A percentile compares a stretch with the other conserved stretches of the same genome.
Conservation (phyloP, 345 rosid genomes). For the Sonneratia alba region DNA sequence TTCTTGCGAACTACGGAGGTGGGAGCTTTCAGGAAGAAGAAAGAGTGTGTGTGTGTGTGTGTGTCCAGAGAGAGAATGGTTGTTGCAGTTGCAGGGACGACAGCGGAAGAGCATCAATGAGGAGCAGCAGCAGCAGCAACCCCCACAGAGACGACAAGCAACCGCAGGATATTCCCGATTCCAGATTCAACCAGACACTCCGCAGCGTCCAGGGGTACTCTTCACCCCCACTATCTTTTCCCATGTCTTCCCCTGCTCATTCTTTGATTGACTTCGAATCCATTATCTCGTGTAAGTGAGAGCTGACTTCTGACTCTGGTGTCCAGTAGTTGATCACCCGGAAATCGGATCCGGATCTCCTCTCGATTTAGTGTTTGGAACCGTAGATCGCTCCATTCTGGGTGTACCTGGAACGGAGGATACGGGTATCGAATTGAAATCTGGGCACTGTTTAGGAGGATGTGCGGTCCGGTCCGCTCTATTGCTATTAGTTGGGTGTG, state of each 20-base stretch:
- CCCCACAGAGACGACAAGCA: slow-evolving; percentile 11
- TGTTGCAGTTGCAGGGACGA: not conserved
- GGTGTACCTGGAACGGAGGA: too few species aligned
- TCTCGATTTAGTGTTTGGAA: not conserved
- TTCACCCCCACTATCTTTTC: not conserved
- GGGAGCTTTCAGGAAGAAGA: not conserved
- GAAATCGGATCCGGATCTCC: not conserved
- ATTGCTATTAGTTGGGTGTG: not conserved
- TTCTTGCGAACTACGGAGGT: too few species aligned
- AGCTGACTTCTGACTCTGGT: not conserved
- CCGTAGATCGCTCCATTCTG: not conserved
- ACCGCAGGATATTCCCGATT: slow-evolving; percentile 41
- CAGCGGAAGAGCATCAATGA: not conserved
- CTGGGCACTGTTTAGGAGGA: not conserved
- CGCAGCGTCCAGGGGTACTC: slow-evolving; percentile 80
- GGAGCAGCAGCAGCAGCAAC: slow-evolving; percentile 20
- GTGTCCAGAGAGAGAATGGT: not conserved
- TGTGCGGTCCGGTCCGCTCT: not conserved
- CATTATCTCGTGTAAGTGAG: slow-evolving; percentile 1
- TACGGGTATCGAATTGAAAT: too few species aligned
- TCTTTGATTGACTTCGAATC: slow-evolving; percentile 8
- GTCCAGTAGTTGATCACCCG: not conserved
- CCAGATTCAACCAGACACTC: slow-evolving; percentile 86
- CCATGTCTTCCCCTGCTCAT: not conserved
- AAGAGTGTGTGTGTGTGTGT: not conserved